Evolutionary conservation across 2,329 filamentous ascomycete species (phyloP).

Genomic region (Uncinocarpus reesii): DNA sequence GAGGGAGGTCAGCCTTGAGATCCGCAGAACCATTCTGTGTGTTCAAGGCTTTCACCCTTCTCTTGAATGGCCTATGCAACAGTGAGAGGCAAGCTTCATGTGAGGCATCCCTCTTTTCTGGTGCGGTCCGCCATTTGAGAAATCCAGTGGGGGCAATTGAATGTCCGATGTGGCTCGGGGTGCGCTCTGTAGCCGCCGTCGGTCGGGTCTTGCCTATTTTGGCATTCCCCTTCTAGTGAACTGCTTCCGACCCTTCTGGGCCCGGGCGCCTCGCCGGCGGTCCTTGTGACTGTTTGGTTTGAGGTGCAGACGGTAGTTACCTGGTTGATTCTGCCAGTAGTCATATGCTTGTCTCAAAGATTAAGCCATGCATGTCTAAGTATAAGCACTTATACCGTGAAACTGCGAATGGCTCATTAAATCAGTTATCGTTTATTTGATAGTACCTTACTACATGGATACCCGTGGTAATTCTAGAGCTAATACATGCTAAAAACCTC

Average conservation of each 20-base stretch:
- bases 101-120: not conserved
- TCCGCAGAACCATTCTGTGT: too few relatives aligned
- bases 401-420: constrained; percentile 42
- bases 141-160: not conserved
- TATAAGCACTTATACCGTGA: too few relatives aligned
- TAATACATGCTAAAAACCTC: constrained; percentile 38
- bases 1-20: not conserved
- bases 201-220: too few relatives aligned
- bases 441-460: constrained; percentile 25
- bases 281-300: not conserved
- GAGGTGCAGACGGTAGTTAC: constrained; percentile 18
- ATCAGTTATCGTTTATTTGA: constrained; percentile 39
- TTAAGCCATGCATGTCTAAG: constrained; percentile 40
- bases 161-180: not conserved
- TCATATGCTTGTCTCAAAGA: constrained; percentile 40
- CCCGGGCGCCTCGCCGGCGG: too few relatives aligned
- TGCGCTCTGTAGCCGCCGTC: not conserved
- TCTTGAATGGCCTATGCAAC: not conserved
- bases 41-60: not conserved
- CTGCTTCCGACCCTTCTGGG: not conserved
- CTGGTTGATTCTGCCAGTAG: constrained; percentile 38
- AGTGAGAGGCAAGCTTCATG: not conserved
- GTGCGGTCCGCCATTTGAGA: not conserved
- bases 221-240: not conserved
- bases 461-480: constrained; percentile 40